These are phyloP conservation scores for Linaria vulgaris DNA, from an alignment of 257 asterid species.

Conservation along the genomic window DNA sequence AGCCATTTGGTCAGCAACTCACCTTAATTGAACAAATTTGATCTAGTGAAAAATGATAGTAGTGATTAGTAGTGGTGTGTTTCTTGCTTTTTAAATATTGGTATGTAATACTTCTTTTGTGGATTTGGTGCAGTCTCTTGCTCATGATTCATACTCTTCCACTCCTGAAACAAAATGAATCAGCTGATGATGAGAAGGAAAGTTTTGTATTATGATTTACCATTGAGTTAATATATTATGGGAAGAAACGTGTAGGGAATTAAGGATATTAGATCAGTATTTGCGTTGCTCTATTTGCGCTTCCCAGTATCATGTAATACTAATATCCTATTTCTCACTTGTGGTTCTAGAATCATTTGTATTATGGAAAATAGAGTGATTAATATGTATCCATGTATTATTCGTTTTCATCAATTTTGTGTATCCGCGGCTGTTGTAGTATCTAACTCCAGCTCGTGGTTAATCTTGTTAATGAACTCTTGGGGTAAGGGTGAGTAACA, in stretches of 20 bases:
- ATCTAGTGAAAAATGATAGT: background rate
- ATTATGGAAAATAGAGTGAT: background rate
- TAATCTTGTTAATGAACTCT: no score
- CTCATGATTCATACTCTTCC: slow-evolving; percentile 67
- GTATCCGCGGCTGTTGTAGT: no score
- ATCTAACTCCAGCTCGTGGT: no score
- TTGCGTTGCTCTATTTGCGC: no score
- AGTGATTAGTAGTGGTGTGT: no score
- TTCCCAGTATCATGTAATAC: no score
- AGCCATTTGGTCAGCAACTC: background rate
- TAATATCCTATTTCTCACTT: background rate
- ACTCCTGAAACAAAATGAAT: slow-evolving; percentile 28
- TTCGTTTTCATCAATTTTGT: background rate
- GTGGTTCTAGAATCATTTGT: background rate
- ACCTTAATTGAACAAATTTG: background rate
- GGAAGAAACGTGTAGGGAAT: no score
- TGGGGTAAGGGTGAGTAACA: no score
- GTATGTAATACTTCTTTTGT: slow-evolving; percentile 15
- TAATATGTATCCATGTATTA: background rate
- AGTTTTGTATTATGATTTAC: background rate
- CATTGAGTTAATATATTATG: background rate
- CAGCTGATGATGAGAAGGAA: slow-evolving; percentile 22
- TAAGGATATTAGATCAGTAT: no score
- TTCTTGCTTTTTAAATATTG: background rate
- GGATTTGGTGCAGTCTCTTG: slow-evolving; percentile 64